These are phyloP conservation scores for Rhododendron kiyosumense DNA, from an alignment of 148 eudicot genomes.

Conservation along the genomic window DNA sequence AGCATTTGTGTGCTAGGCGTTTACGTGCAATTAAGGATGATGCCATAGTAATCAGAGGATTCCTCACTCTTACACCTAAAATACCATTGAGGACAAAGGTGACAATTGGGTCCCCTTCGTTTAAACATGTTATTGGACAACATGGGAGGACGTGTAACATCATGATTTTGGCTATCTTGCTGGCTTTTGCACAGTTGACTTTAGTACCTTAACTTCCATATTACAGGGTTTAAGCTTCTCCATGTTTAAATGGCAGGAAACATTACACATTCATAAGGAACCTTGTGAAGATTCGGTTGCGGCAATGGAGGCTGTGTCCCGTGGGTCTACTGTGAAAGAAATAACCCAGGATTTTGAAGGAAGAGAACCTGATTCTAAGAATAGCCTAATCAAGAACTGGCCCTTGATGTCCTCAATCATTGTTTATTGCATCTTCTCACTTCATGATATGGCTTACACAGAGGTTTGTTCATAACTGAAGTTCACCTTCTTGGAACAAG, in stretches of 20 bases:
- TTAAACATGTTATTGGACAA: neutral
- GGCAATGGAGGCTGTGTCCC: constrained; percentile 46
- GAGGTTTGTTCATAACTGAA: constrained; percentile 10
- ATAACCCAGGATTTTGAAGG: constrained; percentile 16
- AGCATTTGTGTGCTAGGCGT: neutral
- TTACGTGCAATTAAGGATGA: neutral
- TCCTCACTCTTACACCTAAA: neutral
- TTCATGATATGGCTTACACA: constrained; percentile 90
- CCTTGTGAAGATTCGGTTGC: constrained; percentile 28
- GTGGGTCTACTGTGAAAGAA: constrained; percentile 9
- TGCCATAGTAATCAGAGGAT: neutral
- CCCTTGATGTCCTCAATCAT: constrained; percentile 82
- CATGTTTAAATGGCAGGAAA: constrained; percentile 43
- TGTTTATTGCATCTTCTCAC: constrained; percentile 78
- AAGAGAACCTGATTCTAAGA: constrained; percentile 17
- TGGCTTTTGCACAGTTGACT: neutral
- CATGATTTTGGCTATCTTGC: neutral
- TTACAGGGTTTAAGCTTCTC: neutral
- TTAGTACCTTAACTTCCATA: neutral
- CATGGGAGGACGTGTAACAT: neutral
- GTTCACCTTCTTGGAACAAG: neutral
- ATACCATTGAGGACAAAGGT: neutral
- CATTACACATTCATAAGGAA: constrained; percentile 59
- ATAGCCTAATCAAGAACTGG: constrained; percentile 75
- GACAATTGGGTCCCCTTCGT: neutral